These are phyloP conservation scores for Psophocarpus tetragonolobus DNA, from an alignment of 306 rosid species.

Conservation along the genomic window DNA sequence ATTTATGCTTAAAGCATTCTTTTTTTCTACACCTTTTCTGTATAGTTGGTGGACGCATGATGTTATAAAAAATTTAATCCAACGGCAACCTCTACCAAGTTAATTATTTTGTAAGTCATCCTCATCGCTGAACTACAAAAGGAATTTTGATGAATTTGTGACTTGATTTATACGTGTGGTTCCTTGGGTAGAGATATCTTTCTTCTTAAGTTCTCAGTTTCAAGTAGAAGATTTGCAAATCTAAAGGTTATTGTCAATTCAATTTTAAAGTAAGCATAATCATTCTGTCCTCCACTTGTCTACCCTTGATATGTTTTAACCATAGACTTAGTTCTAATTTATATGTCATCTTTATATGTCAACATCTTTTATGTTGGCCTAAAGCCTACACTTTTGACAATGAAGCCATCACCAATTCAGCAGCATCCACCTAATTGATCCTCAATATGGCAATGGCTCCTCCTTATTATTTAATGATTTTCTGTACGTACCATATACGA, in stretches of 20 bases:
- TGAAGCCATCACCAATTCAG: constrained; percentile 31
- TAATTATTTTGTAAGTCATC: not conserved
- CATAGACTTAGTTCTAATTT: constrained; percentile 31
- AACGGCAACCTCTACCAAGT: too few species aligned
- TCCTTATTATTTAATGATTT: constrained; percentile 1
- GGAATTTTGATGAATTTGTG: not conserved
- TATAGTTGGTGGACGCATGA: constrained; percentile 5
- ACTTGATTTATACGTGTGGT: constrained; percentile 18
- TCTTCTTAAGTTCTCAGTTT: constrained; percentile 15
- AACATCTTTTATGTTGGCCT: constrained; percentile 38
- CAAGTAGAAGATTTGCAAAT: constrained; percentile 37
- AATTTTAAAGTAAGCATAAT: constrained; percentile 42
- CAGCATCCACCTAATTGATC: constrained; percentile 16
- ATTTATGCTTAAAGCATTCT: constrained; percentile 10
- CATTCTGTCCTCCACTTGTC: constrained; percentile 49
- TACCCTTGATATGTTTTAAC: constrained; percentile 29
- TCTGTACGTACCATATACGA: not conserved
- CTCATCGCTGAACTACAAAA: not conserved
- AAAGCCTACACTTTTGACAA: constrained; percentile 42
- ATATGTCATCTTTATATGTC: constrained; percentile 6
- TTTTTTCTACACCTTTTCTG: not conserved
- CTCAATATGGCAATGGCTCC: constrained; percentile 18
- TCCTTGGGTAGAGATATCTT: constrained; percentile 7
- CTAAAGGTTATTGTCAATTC: constrained; percentile 31
- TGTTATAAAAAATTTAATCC: constrained; percentile 39